Evolutionary conservation across 2,329 filamentous ascomycete genomes (phyloP), one percentile per base, ranked within the genome.

Genomic region (Aureobasidium melanogenum): DNA sequence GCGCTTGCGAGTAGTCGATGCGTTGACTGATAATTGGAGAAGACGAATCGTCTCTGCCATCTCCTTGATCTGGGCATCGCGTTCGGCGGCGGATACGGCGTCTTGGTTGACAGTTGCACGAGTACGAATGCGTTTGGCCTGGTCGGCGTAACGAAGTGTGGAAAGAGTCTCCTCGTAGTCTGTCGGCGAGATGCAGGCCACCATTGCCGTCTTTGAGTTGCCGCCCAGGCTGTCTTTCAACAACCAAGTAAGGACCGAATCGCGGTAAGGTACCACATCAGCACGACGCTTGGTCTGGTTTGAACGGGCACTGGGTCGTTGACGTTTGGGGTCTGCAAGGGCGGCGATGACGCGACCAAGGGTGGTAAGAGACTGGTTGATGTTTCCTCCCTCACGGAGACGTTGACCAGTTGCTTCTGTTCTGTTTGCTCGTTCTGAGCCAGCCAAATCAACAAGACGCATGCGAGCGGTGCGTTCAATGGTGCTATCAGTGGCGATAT

Each of bases 181-280:
- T 0, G 89, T 87, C 0, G 94, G 94, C 5, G 91, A 88, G 67
- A 99, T 96, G 73, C 94, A 97, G 9, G 94, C 94, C 69, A 99
- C 97, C 94, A 99, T 99, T 64, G 94, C 94, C 10, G 94, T 99
- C 76, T 97, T 99, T 70, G 88, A 93, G 80, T 99, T 99, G 60
- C 94, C 94, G 14, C 94, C 94, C 0, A 99, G 80, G 1, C 89
- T 95, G 74, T 99, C 94, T 73, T 97, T 97, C 65, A 99, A 82
- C 4, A 99, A 82, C 93, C 93, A 88, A 12, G 85, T 88, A 34
- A 88, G 75, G 46, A 88, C 85, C 0, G 91, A 96, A 75, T 99
- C 94, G 65, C 94, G 87, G 74, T 97, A 99, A 5, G 94, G 94
- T 2, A 99, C 88, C 7, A 91, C 84, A 30, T 72, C 71, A 30